Conservation (phyloP, 108 stramenopile species). For the Skeletonema grethae region DNA sequence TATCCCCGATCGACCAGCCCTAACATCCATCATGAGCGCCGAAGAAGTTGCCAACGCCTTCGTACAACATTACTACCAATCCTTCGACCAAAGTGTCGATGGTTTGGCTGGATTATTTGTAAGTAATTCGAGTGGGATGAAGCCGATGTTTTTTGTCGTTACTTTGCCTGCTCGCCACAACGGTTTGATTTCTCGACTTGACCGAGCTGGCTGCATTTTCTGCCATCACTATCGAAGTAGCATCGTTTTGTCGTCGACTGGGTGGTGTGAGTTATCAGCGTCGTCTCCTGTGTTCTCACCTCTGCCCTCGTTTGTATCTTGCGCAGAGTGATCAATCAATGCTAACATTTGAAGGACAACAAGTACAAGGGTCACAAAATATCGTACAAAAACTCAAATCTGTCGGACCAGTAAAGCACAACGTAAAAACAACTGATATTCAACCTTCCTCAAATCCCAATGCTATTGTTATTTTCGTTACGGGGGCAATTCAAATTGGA, state of each 20-base stretch:
- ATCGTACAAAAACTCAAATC: constrained; percentile 74
- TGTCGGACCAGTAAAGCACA: constrained; percentile 70
- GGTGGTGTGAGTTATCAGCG: too few species aligned
- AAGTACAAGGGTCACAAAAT: constrained; percentile 60
- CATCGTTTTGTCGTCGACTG: too few species aligned
- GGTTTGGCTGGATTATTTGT: constrained; percentile 78
- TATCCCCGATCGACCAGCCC: neutral
- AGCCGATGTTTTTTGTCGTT: constrained; percentile 1
- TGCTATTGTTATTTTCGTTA: constrained; percentile 87
- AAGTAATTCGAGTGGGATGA: constrained; percentile 33
- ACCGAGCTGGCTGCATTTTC: neutral
- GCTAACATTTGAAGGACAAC: constrained; percentile 89
- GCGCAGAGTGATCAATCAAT: constrained; percentile 64
- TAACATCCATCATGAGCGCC: constrained; percentile 68
- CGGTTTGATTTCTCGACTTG: neutral
- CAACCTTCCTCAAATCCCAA: constrained; percentile 68
- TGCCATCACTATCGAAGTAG: neutral
- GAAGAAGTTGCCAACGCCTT: constrained; percentile 91
- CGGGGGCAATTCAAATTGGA: constrained; percentile 79
- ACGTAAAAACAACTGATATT: constrained; percentile 84
- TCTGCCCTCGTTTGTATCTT: neutral
- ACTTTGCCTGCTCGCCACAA: neutral
- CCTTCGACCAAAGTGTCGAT: constrained; percentile 65
- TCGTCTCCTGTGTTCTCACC: too few species aligned
- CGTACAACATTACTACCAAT: constrained; percentile 75